Base-by-base conservation (phyloP, 2,329 filamentous ascomycete genomes). In the Cytospora leucostoma region DNA sequence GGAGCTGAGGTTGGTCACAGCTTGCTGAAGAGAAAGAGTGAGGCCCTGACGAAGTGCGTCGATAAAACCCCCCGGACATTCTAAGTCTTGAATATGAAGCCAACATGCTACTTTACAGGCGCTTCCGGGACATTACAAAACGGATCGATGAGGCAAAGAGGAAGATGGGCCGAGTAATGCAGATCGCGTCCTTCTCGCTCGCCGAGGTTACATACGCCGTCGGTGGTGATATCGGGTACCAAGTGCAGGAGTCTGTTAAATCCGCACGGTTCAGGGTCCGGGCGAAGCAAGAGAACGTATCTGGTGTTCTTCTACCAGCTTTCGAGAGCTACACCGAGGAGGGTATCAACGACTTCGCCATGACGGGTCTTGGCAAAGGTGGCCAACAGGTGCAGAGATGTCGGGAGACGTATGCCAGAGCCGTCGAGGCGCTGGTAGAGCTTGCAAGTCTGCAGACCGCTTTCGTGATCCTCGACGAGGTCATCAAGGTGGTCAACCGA, bases 151-250 rank as follows among this genome's bases (percentile, higher is more conserved):
- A 99, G 77, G 95, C 95, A 50, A 99, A 99, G 79, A 91, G 93
- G 71, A 99, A 99, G 82, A 99, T 99, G 94, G 95, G 95, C 63
- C 87, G 94, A 38, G 95, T 99, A 44, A 99, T 99, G 95, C 94
- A 98, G 77, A 96, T 99, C 73, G 95, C 95, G 49, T 93, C 95
- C 53, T 98, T 99, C 79, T 98, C 94, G 51, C 85, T 99, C 19
- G 95, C 95, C 65, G 95, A 98, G 80, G 95, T 99, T 62, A 96
- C 93, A 56, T 99, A 99, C 73, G 95, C 95, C 33, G 93, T 97
- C 34, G 95, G 95, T 67, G 93, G 94, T 72, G 91, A 96, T 73
- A 96, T 99, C 71, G 91, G 90, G 66, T 99, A 97, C 79, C 95
- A 99, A 79, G 92, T 99, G 69, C 93, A 97, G 74, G 95, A 99